Conservation (phyloP, 352 stramenopile genomes). For the Phytophthora pini region DNA sequence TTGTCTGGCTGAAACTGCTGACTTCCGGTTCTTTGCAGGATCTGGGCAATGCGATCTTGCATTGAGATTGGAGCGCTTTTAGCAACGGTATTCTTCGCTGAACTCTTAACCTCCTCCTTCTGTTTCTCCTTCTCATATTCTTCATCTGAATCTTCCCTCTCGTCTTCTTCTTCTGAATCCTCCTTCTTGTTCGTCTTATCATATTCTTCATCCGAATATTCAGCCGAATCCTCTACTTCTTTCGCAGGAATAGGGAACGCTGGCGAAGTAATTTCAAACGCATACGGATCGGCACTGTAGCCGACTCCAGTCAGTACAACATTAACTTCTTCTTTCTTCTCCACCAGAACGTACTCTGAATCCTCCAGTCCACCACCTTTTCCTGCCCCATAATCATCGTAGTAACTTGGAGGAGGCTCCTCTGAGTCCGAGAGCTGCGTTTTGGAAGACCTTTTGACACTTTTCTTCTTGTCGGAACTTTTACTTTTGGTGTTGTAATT, state of each 20-base stretch:
- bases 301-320: conserved; percentile 15
- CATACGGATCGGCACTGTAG: conserved; percentile 69
- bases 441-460: conserved; percentile 30
- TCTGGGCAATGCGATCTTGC: conserved; percentile 78
- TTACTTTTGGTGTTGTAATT: conserved; percentile 37
- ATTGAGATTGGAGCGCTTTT: conserved; percentile 47
- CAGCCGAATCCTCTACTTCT: conserved; percentile 24
- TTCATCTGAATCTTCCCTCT: conserved; percentile 4
- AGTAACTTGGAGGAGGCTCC: conserved; percentile 66
- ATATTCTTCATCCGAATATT: conserved; percentile 13
- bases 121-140: conserved; percentile 36
- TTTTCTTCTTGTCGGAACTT: conserved; percentile 38
- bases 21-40: conserved; percentile 81
- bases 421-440: conserved; percentile 53
- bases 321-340: background rate
- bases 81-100: conserved; percentile 35
- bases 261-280: conserved; percentile 63
- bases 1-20: conserved; percentile 39
- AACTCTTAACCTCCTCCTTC: conserved; percentile 34
- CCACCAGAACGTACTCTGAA: conserved; percentile 32
- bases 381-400: conserved; percentile 32
- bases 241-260: conserved; percentile 32
- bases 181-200: conserved; percentile 42
- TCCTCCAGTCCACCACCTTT: conserved; percentile 17
- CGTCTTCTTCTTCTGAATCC: conserved; percentile 20